These are phyloP conservation scores for Saksenaea oblongispora DNA, from an alignment of 371 early-diverging fungal genomes.

Conservation along the genomic window DNA sequence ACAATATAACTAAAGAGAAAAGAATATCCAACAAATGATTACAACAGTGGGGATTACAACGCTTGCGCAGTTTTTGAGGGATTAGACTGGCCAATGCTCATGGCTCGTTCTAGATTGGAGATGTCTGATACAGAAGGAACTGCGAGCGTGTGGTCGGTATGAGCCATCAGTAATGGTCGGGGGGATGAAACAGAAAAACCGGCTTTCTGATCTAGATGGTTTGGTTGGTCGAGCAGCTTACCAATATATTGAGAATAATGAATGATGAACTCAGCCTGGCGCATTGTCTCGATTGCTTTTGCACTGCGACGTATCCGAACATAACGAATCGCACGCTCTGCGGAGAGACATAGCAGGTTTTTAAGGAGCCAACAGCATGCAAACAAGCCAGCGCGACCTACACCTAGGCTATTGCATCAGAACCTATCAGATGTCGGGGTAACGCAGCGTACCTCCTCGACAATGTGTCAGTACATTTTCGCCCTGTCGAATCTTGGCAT, in stretches of 20 bases:
- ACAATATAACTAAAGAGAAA: not conserved
- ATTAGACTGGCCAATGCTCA: slow-evolving; percentile 9
- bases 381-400: slow-evolving; percentile 78
- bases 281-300: slow-evolving; percentile 71
- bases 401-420: slow-evolving; percentile 43
- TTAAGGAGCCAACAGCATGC: slow-evolving; percentile 77
- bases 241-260: slow-evolving; percentile 45
- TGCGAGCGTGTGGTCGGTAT: slow-evolving; percentile 23
- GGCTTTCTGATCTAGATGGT: slow-evolving; percentile 3
- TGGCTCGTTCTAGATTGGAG: slow-evolving; percentile 20
- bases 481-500: slow-evolving; percentile 50
- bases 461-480: slow-evolving; percentile 75
- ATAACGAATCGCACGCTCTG: slow-evolving; percentile 55
- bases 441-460: slow-evolving; percentile 62
- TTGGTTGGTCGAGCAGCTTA: slow-evolving; percentile 10
- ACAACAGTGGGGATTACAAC: not conserved
- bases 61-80: not conserved
- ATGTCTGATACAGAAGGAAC: slow-evolving; percentile 25
- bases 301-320: slow-evolving; percentile 59
- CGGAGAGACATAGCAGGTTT: slow-evolving; percentile 47
- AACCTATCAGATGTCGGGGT: not conserved
- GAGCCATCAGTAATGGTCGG: slow-evolving; percentile 11
- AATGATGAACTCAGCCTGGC: slow-evolving; percentile 66
- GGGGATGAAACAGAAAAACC: slow-evolving; percentile 1
- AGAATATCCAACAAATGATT: not conserved